Percentiles rank a stretch among this genome's conserved stretches.
Evolutionary conservation across 2,329 filamentous ascomycete genomes (phyloP).

Genomic region (Trichoderma sp.): DNA sequence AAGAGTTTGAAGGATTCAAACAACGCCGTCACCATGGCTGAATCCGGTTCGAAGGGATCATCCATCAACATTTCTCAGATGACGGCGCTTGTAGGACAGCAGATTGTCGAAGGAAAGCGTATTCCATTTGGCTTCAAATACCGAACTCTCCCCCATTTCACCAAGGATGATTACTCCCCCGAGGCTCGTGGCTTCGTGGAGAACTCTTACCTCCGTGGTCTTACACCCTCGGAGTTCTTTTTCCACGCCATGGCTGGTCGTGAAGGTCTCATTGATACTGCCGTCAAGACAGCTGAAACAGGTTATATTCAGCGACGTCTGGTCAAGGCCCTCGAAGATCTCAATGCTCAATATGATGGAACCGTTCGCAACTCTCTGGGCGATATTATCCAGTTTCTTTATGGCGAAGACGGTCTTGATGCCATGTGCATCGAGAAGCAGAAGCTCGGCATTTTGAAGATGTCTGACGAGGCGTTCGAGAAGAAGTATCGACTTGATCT

Average conservation of each 20-base stretch:
- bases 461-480: slow-evolving; percentile 74
- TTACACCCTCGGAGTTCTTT: slow-evolving; percentile 96
- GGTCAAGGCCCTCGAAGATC: slow-evolving; percentile 96
- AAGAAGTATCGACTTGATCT: slow-evolving; percentile 81
- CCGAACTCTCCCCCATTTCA: slow-evolving; percentile 93
- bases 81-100: slow-evolving; percentile 95
- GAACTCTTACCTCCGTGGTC: slow-evolving; percentile 93
- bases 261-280: slow-evolving; percentile 98
- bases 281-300: slow-evolving; percentile 98
- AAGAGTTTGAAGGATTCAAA: slow-evolving; percentile 92
- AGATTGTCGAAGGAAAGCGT: slow-evolving; percentile 97
- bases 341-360: slow-evolving; percentile 95
- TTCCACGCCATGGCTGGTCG: slow-evolving; percentile 99
- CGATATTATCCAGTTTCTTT: slow-evolving; percentile 95
- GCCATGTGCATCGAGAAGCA: slow-evolving; percentile 93
- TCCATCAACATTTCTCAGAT: slow-evolving; percentile 99
- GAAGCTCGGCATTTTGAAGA: slow-evolving; percentile 78
- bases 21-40: slow-evolving; percentile 94
- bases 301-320: slow-evolving; percentile 98
- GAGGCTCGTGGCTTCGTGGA: slow-evolving; percentile 97
- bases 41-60: slow-evolving; percentile 95
- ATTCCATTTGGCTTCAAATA: slow-evolving; percentile 99
- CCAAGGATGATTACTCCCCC: slow-evolving; percentile 97
- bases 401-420: slow-evolving; percentile 95
- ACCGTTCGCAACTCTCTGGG: slow-evolving; percentile 96